phyloP scores from a whole-genome alignment of 2,329 filamentous ascomycete species.

The Huntiella moniliformis region DNA sequence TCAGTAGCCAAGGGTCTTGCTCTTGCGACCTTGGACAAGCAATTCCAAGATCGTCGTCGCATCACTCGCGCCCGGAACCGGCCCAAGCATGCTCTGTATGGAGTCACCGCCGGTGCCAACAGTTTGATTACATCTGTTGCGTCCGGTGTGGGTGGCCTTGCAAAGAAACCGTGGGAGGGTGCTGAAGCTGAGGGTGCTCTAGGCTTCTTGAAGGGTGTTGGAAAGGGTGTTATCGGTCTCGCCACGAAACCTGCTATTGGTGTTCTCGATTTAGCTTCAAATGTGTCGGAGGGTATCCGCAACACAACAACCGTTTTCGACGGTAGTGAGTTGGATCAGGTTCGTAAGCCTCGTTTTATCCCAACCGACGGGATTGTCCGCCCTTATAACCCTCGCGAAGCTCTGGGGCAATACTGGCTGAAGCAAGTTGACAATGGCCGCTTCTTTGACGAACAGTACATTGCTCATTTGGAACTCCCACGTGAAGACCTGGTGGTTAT shows the following conservation, averaged over 20 bases:
- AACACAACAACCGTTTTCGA: slow-evolving; percentile 99
- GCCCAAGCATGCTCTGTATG: slow-evolving; percentile 92
- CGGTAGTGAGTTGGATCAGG: slow-evolving; percentile 79
- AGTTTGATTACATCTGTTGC: slow-evolving; percentile 84
- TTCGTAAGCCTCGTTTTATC: slow-evolving; percentile 84
- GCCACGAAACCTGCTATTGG: slow-evolving; percentile 95
- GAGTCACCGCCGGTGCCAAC: slow-evolving; percentile 87
- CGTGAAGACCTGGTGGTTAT: slow-evolving; percentile 77
- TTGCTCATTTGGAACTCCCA: slow-evolving; percentile 84
- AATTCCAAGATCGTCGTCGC: slow-evolving; percentile 89
- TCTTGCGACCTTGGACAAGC: slow-evolving; percentile 89
- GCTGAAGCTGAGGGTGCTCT: slow-evolving; percentile 87
- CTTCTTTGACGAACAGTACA: slow-evolving; percentile 95
- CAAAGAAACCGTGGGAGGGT: slow-evolving; percentile 82
- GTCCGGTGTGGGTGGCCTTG: slow-evolving; percentile 82
- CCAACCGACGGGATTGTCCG: slow-evolving; percentile 83
- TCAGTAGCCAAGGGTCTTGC: slow-evolving; percentile 93
- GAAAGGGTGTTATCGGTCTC: slow-evolving; percentile 84
- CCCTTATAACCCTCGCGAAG: slow-evolving; percentile 85
- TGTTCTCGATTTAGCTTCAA: slow-evolving; percentile 89
- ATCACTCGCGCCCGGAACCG: slow-evolving; percentile 86
- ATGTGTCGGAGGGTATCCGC: slow-evolving; percentile 89
- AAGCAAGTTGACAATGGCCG: slow-evolving; percentile 96
- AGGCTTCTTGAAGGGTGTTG: slow-evolving; percentile 94
- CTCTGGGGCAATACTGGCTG: slow-evolving; percentile 93